phyloP scores from a whole-genome alignment of 2,329 filamentous ascomycete species.

The Penicillium janthinellum region DNA sequence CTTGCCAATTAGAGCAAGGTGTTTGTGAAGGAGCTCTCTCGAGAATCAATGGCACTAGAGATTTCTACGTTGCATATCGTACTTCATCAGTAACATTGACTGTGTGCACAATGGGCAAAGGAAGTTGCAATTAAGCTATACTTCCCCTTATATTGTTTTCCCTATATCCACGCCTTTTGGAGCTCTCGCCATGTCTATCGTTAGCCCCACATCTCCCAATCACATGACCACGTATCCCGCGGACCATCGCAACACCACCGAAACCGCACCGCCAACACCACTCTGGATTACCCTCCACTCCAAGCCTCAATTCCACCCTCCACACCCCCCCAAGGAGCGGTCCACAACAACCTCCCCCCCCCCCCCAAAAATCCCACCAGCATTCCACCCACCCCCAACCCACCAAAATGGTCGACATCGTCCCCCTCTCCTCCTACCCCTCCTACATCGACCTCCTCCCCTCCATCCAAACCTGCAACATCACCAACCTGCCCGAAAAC shows the following conservation, averaged over 20 bases:
- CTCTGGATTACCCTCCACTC: not conserved
- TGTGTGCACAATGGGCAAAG: too few species aligned
- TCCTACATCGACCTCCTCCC: slow-evolving; percentile 81
- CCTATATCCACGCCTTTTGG: too few species aligned
- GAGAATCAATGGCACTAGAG: too few species aligned
- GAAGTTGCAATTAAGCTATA: too few species aligned
- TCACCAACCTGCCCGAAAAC: slow-evolving; percentile 98
- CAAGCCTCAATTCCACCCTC: not conserved
- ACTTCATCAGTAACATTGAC: too few species aligned
- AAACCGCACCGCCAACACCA: not conserved
- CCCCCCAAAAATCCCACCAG: not conserved
- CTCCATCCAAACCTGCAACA: slow-evolving; percentile 93
- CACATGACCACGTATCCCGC: slow-evolving; percentile 7
- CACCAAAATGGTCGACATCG: slow-evolving; percentile 51
- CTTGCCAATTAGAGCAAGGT: too few species aligned
- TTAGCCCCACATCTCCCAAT: slow-evolving; percentile 1
- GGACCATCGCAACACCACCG: slow-evolving; percentile 3
- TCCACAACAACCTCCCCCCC: not conserved
- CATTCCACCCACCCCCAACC: not conserved
- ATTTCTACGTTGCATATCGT: too few species aligned
- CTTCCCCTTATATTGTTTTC: too few species aligned
- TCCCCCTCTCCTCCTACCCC: slow-evolving; percentile 50
- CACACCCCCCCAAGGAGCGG: not conserved
- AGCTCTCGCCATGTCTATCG: too few species aligned
- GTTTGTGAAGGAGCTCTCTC: too few species aligned